phyloP scores from a whole-genome alignment of 352 stramenopile genomes.

The Pythium rhizo-oryzae region DNA sequence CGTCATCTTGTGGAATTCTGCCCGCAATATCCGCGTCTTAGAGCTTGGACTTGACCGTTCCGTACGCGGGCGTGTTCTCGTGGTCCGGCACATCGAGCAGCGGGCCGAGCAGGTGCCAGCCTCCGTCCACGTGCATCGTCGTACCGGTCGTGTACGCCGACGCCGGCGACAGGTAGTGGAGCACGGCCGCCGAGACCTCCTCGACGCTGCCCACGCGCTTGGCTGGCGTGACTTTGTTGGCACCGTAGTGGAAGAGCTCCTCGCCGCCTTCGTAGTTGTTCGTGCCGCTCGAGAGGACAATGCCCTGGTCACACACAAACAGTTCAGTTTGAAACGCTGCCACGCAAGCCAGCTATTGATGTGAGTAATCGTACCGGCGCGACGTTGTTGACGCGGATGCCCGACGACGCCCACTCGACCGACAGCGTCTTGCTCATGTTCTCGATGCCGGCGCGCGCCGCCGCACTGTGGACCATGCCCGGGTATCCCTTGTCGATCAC shows the following conservation, averaged over 20 bases:
- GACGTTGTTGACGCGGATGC: slow-evolving; percentile 95
- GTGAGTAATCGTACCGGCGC: slow-evolving; percentile 57
- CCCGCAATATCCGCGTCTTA: slow-evolving; percentile 16
- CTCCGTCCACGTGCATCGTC: slow-evolving; percentile 83
- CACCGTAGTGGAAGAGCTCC: slow-evolving; percentile 79
- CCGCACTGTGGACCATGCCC: slow-evolving; percentile 90
- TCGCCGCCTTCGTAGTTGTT: slow-evolving; percentile 93
- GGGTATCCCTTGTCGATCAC: slow-evolving; percentile 95
- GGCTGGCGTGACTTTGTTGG: slow-evolving; percentile 76
- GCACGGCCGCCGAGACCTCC: slow-evolving; percentile 80
- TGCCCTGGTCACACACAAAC: slow-evolving; percentile 45
- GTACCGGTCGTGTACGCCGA: slow-evolving; percentile 87
- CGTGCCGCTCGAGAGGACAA: slow-evolving; percentile 74
- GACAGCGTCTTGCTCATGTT: slow-evolving; percentile 95
- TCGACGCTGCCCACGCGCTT: slow-evolving; percentile 91
- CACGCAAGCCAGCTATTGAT: neutral
- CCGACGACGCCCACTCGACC: slow-evolving; percentile 92
- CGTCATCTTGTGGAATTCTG: too few relatives aligned
- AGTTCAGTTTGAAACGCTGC: neutral
- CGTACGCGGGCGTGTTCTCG: slow-evolving; percentile 73
- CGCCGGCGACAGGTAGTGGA: slow-evolving; percentile 85
- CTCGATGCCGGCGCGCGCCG: slow-evolving; percentile 90
- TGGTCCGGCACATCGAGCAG: slow-evolving; percentile 72
- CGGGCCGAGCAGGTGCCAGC: slow-evolving; percentile 46
- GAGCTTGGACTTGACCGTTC: slow-evolving; percentile 44